Conservation (phyloP, 345 rosid species). For the Euclidium syriacum region DNA sequence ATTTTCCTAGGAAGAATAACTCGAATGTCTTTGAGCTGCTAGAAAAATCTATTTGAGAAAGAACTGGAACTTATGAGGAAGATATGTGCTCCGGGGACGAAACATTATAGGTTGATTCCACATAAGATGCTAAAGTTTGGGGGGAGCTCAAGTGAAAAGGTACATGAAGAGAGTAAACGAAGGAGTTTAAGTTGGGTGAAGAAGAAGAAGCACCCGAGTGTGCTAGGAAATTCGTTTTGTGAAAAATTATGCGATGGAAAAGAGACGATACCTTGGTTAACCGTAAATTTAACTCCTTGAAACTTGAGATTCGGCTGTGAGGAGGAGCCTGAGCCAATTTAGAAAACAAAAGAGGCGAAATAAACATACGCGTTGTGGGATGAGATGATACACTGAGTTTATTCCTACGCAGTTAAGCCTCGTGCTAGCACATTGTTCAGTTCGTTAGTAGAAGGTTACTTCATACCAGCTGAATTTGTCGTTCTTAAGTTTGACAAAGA, state of each 20-base stretch:
- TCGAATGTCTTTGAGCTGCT: background rate
- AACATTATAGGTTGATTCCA: background rate
- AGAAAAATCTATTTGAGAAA: too few relatives aligned
- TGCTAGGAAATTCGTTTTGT: background rate
- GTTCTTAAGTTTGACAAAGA: too few relatives aligned
- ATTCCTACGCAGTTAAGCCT: too few relatives aligned
- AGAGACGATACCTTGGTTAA: background rate
- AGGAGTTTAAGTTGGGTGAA: background rate
- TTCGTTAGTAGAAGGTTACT: too few relatives aligned
- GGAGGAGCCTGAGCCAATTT: slow-evolving; percentile 19
- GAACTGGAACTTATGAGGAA: background rate
- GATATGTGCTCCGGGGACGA: too few relatives aligned
- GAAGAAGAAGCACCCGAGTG: background rate
- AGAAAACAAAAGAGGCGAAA: slow-evolving; percentile 34
- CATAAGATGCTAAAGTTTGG: background rate
- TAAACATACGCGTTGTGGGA: slow-evolving; percentile 37
- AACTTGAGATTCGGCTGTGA: slow-evolving; percentile 34
- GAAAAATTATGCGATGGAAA: background rate
- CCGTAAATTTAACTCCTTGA: slow-evolving; percentile 3
- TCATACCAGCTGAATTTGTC: too few relatives aligned
- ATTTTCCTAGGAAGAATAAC: background rate
- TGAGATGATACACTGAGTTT: too few relatives aligned
- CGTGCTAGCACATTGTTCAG: too few relatives aligned
- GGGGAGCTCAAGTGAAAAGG: background rate
- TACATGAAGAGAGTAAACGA: background rate